phyloP scores from a whole-genome alignment of 2,329 filamentous ascomycete genomes.

The Ilyonectria sp. region DNA sequence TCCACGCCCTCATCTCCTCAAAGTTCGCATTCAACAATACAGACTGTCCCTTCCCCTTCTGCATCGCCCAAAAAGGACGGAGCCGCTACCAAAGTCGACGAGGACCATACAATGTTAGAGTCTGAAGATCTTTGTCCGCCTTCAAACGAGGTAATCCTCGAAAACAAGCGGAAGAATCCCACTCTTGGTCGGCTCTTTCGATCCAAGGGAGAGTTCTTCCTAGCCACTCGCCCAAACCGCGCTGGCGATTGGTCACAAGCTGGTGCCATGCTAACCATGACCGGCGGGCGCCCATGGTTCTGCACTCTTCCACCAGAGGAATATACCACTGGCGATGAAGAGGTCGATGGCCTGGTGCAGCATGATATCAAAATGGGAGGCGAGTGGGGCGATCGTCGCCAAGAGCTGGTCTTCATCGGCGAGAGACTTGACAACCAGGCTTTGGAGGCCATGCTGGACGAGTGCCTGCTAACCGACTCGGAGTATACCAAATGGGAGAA shows the following conservation, averaged over 20 bases:
- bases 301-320: slow-evolving; percentile 69
- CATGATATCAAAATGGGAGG: slow-evolving; percentile 68
- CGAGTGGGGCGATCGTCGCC: slow-evolving; percentile 78
- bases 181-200: slow-evolving; percentile 71
- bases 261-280: slow-evolving; percentile 74
- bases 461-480: slow-evolving; percentile 72
- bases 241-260: slow-evolving; percentile 75
- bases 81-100: slow-evolving; percentile 28
- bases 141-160: slow-evolving; percentile 62
- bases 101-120: slow-evolving; percentile 39
- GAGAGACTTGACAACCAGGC: slow-evolving; percentile 70
- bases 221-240: slow-evolving; percentile 70
- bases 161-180: slow-evolving; percentile 68
- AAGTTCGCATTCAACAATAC: slow-evolving; percentile 43
- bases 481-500: slow-evolving; percentile 70
- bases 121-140: slow-evolving; percentile 52
- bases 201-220: slow-evolving; percentile 74
- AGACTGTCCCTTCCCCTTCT: slow-evolving; percentile 42
- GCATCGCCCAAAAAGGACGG: slow-evolving; percentile 34
- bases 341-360: slow-evolving; percentile 64
- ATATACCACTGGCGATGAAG: slow-evolving; percentile 62
- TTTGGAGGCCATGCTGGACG: slow-evolving; percentile 69
- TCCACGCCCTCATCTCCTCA: slow-evolving; percentile 41
- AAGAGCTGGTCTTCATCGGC: slow-evolving; percentile 83
- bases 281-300: slow-evolving; percentile 71